Evolutionary conservation across 2,329 filamentous ascomycete genomes (phyloP).

Genomic region (Phaeosphaeria sp.): DNA sequence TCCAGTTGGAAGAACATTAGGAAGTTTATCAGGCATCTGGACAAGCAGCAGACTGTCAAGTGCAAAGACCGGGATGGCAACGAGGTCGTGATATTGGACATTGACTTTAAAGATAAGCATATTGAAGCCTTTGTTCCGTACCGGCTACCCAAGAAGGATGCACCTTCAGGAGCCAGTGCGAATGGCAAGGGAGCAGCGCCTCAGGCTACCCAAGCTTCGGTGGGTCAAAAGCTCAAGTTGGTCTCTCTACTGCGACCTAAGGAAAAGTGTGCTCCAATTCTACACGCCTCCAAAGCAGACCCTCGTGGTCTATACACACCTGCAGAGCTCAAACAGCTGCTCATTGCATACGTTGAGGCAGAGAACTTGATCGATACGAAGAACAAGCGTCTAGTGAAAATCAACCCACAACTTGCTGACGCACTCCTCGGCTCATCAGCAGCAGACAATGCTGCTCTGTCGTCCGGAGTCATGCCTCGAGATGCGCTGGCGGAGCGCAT

Average conservation of each 20-base stretch:
- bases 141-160: slow-evolving; percentile 64
- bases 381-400: slow-evolving; percentile 67
- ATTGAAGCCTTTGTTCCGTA: slow-evolving; percentile 67
- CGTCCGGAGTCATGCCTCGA: slow-evolving; percentile 64
- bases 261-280: slow-evolving; percentile 62
- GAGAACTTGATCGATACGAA: slow-evolving; percentile 63
- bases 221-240: slow-evolving; percentile 58
- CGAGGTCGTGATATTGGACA: slow-evolving; percentile 68
- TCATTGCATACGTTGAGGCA: slow-evolving; percentile 65
- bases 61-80: slow-evolving; percentile 69
- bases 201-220: slow-evolving; percentile 47
- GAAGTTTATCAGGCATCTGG: slow-evolving; percentile 72
- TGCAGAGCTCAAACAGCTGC: slow-evolving; percentile 62
- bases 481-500: slow-evolving; percentile 68
- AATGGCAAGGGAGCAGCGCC: slow-evolving; percentile 52
- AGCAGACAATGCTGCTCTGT: slow-evolving; percentile 63
- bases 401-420: slow-evolving; percentile 69
- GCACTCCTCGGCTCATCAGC: slow-evolving; percentile 62
- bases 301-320: slow-evolving; percentile 64
- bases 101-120: slow-evolving; percentile 66
- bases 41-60: slow-evolving; percentile 68
- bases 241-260: slow-evolving; percentile 64
- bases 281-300: slow-evolving; percentile 59
- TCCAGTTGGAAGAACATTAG: slow-evolving; percentile 73
- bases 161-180: slow-evolving; percentile 30